phyloP scores from a whole-genome alignment of 768 basidiomycete genomes.

The Amanita fuliginea region DNA sequence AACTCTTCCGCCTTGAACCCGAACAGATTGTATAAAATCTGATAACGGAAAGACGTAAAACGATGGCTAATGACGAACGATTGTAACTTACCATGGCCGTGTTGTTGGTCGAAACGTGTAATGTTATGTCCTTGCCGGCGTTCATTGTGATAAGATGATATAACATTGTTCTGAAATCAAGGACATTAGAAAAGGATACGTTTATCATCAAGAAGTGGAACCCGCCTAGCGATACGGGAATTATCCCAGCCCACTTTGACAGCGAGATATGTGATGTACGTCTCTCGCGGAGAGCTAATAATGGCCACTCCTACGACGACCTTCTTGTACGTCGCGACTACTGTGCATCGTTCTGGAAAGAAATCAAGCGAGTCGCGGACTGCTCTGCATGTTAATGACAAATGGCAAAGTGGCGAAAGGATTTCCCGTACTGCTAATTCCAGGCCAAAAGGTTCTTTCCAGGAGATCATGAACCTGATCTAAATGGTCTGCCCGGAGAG shows the following conservation, averaged over 20 bases:
- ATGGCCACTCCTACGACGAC: conserved; percentile 68
- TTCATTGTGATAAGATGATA: conserved; percentile 65
- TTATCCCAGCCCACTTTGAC: conserved; percentile 79
- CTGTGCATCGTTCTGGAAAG: conserved; percentile 59
- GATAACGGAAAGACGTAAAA: neutral
- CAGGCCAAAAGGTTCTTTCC: conserved; percentile 61
- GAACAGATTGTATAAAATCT: conserved; percentile 78
- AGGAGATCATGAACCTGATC: conserved; percentile 65
- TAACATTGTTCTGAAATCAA: conserved; percentile 50
- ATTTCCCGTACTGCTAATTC: conserved; percentile 49
- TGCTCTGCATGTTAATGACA: conserved; percentile 14
- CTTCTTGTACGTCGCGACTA: conserved; percentile 62
- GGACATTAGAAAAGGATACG: conserved; percentile 5
- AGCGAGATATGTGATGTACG: conserved; percentile 75
- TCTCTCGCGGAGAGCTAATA: conserved; percentile 67
- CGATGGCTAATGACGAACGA: neutral
- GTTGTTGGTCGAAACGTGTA: conserved; percentile 76
- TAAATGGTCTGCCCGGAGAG: conserved; percentile 48
- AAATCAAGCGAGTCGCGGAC: conserved; percentile 64
- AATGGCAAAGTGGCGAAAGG: conserved; percentile 1
- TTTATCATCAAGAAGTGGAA: conserved; percentile 1
- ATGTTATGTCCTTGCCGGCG: conserved; percentile 65
- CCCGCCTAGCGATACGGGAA: conserved; percentile 63
- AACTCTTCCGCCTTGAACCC: conserved; percentile 86
- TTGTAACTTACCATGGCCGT: conserved; percentile 57